A percentile compares a stretch with the other conserved stretches of the same genome.
phyloP scores from a whole-genome alignment of 1,139 yeast genomes.

The Martiniozyma asiatica region DNA sequence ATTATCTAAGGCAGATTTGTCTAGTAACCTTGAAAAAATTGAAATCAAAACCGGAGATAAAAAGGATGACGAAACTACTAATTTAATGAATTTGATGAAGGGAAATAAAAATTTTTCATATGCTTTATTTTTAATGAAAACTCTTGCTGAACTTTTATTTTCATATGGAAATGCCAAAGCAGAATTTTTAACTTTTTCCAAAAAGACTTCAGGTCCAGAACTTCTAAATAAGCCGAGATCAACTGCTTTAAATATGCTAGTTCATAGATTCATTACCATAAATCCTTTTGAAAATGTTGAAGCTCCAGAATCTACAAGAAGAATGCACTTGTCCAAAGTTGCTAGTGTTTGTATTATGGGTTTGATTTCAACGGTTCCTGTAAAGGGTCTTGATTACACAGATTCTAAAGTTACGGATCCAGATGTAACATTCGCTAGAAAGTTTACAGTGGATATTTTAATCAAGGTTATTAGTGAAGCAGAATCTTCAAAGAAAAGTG shows the following conservation, averaged over 20 bases:
- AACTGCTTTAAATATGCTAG: slow-evolving; percentile 63
- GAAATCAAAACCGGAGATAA: slow-evolving; percentile 16
- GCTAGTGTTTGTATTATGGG: slow-evolving; percentile 47
- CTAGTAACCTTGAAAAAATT: slow-evolving; percentile 15
- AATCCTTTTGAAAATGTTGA: slow-evolving; percentile 26
- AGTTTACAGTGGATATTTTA: slow-evolving; percentile 62
- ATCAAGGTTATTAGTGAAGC: slow-evolving; percentile 50
- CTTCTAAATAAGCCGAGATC: slow-evolving; percentile 47
- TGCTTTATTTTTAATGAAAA: slow-evolving; percentile 55
- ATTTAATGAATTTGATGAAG: slow-evolving; percentile 14
- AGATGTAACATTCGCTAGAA: slow-evolving; percentile 61
- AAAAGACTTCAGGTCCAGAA: slow-evolving; percentile 32
- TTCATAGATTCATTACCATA: slow-evolving; percentile 64
- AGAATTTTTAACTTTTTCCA: slow-evolving; percentile 70
- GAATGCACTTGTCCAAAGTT: slow-evolving; percentile 35
- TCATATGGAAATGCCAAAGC: slow-evolving; percentile 75
- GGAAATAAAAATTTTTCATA: slow-evolving; percentile 42
- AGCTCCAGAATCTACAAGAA: slow-evolving; percentile 29
- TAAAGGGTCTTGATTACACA: slow-evolving; percentile 17
- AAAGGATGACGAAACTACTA: slow-evolving; percentile 14
- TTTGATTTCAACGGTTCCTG: slow-evolving; percentile 43
- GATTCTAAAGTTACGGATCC: slow-evolving; percentile 47
- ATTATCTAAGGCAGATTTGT: slow-evolving; percentile 22
- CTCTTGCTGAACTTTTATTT: slow-evolving; percentile 58
- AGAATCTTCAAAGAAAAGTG: slow-evolving; percentile 22